Percentiles rank a stretch among this genome's conserved stretches.
These are phyloP conservation scores for Stephania yunnanensis DNA, from an alignment of 164 flowering plant genomes.

Conservation along the genomic window DNA sequence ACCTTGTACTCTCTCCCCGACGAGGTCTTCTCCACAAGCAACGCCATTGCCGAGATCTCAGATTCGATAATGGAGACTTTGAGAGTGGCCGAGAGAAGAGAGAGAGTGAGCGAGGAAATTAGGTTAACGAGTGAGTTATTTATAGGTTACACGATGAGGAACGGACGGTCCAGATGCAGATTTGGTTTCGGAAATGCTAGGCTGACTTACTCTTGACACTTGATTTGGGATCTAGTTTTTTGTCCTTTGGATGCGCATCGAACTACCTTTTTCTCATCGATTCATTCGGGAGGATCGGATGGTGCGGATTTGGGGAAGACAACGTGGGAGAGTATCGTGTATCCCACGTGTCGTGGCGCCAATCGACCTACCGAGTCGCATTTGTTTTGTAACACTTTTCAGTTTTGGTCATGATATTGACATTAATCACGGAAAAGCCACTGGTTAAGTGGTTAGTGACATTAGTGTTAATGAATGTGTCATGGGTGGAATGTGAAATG, in stretches of 20 bases:
- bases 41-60: background rate
- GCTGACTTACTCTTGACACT: background rate
- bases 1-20: background rate
- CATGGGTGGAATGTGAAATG: background rate
- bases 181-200: background rate
- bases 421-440: background rate
- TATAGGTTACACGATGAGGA: background rate
- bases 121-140: background rate
- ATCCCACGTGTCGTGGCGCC: background rate
- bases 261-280: no score
- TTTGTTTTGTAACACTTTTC: background rate
- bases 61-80: background rate
- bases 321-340: background rate
- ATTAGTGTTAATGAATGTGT: no score
- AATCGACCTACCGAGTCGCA: background rate
- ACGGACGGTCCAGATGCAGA: background rate
- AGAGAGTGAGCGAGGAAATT: background rate
- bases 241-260: background rate
- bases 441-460: background rate
- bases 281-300: background rate
- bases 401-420: background rate
- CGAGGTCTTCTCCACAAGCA: constrained; percentile 2
- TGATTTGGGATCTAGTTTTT: background rate
- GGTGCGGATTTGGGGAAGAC: background rate
- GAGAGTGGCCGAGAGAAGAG: background rate